Evolutionary conservation across 306 rosid species (phyloP), one percentile per base, ranked within the genome.

Genomic region (Malus domestica): DNA sequence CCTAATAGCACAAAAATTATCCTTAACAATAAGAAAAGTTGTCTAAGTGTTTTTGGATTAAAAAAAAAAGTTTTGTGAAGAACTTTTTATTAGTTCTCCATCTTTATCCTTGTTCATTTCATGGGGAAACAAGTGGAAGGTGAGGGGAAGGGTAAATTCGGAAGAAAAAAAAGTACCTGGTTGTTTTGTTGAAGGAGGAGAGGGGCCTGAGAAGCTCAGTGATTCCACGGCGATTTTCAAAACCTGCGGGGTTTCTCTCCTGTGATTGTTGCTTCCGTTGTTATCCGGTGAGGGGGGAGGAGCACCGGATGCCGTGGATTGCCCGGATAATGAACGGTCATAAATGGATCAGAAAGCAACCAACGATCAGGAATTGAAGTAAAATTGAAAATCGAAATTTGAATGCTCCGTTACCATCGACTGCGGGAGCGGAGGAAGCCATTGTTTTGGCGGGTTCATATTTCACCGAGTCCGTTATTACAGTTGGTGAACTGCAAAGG

Each of bases 171-270:
- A 40, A 6, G 38, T 22, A 86, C 95, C 90, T 82, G 69, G 84
- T 76, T 32, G 83, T 46, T 70, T 69, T 70, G 64, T 29, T 33
- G 74, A 32, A 32, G 35, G 83, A 83, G 80, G 96, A 86, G 80
- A 94, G 67, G 81, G 87, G 52, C 76, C 98, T 76, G 58, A 91
- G 88, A 73, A 91, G 84, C 84, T 90, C 90, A 0, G 97, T 91
- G 25, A 84, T 87, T 52, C 90, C 97, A 94, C 97, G 0, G 87
- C 91, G 44, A 87, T 60, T 89, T 81, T 91, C 80, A 94, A 25
- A 49, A 89, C 25, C 79, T 62, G 80, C 51, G 96, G 86, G 19
- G 97, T 80, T 57, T 85, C 78, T 22, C 61, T 76, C 65, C 80
- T 77, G 49, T 55, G 49, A 40, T 62, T 55, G 44, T 72, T 4